phyloP scores from a whole-genome alignment of 2,329 filamentous ascomycete species.

The Knoxdaviesia capensis region DNA sequence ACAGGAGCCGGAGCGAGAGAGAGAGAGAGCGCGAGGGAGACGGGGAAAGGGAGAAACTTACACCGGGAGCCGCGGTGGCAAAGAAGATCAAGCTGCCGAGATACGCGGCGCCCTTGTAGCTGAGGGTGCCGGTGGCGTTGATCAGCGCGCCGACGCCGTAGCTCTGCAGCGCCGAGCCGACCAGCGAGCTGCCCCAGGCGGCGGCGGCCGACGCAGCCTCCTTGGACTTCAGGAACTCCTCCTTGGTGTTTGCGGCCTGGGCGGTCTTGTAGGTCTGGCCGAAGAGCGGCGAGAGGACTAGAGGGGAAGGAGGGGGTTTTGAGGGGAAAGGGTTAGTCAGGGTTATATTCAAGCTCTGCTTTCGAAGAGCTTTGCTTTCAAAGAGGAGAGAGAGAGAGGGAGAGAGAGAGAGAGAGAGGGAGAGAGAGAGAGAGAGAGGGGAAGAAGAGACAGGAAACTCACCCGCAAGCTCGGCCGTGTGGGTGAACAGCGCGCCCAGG shows the following conservation, averaged over 20 bases:
- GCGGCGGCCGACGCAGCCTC: constrained; percentile 75
- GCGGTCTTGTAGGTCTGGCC: constrained; percentile 88
- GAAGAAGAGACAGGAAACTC: constrained; percentile 5
- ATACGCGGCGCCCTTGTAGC: constrained; percentile 94
- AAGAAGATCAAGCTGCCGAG: constrained; percentile 81
- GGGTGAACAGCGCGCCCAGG: constrained; percentile 89
- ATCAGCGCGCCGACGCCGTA: constrained; percentile 80
- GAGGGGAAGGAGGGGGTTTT: background rate
- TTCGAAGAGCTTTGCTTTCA: no score
- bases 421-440: background rate
- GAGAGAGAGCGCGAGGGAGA: background rate
- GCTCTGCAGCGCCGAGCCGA: constrained; percentile 73
- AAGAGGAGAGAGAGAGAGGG: no score
- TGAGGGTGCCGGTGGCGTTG: constrained; percentile 87
- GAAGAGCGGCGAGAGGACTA: constrained; percentile 69
- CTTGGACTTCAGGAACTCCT: constrained; percentile 89
- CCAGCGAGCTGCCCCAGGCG: constrained; percentile 75
- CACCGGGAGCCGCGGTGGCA: constrained; percentile 69
- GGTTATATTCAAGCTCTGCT: background rate
- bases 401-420: no score
- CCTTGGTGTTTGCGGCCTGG: constrained; percentile 79
- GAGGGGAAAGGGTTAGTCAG: background rate
- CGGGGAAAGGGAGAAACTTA: constrained; percentile 25
- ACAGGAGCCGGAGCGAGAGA: background rate
- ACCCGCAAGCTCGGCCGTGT: constrained; percentile 64